Percentiles rank a stretch among this genome's conserved stretches.
phyloP scores from a whole-genome alignment of 2,329 filamentous ascomycete species.

The Fusarium praegraminearum region DNA sequence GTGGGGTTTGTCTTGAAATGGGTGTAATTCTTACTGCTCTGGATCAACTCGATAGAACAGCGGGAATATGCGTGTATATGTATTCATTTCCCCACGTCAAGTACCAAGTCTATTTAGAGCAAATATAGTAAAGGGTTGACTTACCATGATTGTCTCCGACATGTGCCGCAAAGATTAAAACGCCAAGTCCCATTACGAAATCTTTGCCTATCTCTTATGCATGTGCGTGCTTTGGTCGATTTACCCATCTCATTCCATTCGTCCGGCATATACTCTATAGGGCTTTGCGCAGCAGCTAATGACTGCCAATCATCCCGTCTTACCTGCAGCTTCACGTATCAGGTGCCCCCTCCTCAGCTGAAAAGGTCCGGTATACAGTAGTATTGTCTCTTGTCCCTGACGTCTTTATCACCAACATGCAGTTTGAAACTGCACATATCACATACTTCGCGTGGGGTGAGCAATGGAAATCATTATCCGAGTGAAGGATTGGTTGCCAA shows the following conservation, averaged over 20 bases:
- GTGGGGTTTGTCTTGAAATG: not conserved
- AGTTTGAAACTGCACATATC: not conserved
- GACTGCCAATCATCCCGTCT: too few relatives aligned
- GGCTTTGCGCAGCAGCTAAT: not conserved
- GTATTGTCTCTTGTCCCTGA: not conserved
- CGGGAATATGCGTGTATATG: not conserved
- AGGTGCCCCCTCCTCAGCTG: not conserved
- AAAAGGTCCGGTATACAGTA: too few relatives aligned
- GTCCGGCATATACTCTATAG: not conserved
- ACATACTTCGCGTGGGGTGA: not conserved
- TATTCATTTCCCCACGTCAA: not conserved
- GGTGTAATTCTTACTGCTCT: not conserved
- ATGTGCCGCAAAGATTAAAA: not conserved
- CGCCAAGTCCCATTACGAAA: not conserved
- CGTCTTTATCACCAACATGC: not conserved
- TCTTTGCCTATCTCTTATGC: not conserved
- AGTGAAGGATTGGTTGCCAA: not conserved
- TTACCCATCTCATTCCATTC: not conserved
- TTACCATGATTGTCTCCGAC: accelerated
- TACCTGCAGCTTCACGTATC: too few relatives aligned
- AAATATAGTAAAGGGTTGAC: not conserved
- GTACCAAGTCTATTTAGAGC: not conserved
- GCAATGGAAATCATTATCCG: not conserved
- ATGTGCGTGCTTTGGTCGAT: accelerated
- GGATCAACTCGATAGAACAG: too few relatives aligned